phyloP scores from a whole-genome alignment of 768 basidiomycete genomes.

The Suillus alpinus region DNA sequence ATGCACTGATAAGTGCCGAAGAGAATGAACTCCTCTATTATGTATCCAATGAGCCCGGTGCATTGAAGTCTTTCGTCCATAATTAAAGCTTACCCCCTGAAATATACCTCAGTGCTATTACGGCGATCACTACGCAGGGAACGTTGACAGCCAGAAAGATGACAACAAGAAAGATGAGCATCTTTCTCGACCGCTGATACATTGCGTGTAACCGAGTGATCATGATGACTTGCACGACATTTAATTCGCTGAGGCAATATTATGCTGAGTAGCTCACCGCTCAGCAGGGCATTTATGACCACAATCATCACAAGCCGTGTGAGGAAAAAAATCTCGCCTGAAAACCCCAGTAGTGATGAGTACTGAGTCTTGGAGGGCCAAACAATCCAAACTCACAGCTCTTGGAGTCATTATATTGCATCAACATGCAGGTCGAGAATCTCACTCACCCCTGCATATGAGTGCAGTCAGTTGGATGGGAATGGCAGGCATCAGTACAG shows the following conservation, averaged over 20 bases:
- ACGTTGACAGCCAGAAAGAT: background rate
- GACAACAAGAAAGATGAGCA: background rate
- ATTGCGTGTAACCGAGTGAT: background rate
- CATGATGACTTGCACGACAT: background rate
- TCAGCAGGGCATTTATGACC: background rate
- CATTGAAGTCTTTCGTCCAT: background rate
- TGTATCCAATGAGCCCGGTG: background rate
- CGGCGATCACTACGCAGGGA: background rate
- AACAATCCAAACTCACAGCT: background rate
- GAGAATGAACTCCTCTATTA: background rate
- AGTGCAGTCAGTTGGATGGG: background rate
- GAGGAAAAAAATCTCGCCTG: background rate
- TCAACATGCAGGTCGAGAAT: background rate
- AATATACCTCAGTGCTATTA: background rate
- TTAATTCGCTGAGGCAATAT: background rate
- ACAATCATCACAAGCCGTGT: background rate
- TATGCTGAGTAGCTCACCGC: background rate
- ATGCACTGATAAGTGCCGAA: background rate
- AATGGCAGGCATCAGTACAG: background rate
- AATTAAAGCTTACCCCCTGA: background rate
- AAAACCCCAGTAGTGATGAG: background rate
- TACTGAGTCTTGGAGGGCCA: background rate
- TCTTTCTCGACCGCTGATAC: background rate
- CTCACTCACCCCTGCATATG: background rate
- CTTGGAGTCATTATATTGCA: background rate